A percentile compares a stretch with the other conserved stretches of the same genome.
phyloP scores from a whole-genome alignment of 495 filamentous ascomycete species.

The Podospora sp. region DNA sequence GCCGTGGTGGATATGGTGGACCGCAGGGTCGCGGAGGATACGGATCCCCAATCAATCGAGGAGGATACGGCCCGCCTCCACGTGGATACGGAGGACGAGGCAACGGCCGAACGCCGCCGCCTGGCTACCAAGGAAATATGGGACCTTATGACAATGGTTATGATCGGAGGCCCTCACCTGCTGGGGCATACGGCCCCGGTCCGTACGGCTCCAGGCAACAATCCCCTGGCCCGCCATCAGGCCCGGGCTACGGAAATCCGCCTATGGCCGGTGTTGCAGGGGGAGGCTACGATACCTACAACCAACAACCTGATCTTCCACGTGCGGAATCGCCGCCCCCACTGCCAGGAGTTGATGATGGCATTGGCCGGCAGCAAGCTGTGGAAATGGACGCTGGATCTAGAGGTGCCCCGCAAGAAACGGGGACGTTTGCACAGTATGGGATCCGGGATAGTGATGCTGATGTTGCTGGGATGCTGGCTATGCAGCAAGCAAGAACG shows the following conservation, averaged over 20 bases:
- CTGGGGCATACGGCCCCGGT: conserved; percentile 44
- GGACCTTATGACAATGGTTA: conserved; percentile 44
- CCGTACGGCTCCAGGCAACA: conserved; percentile 38
- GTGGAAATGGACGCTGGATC: conserved; percentile 79
- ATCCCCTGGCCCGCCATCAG: conserved; percentile 40
- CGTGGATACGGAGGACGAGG: conserved; percentile 61
- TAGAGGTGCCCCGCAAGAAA: conserved; percentile 52
- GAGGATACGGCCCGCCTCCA: conserved; percentile 52
- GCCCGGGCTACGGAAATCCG: conserved; percentile 42
- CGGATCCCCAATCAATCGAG: conserved; percentile 43
- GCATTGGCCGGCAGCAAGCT: conserved; percentile 64
- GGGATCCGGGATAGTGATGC: conserved; percentile 66
- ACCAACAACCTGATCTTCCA: conserved; percentile 45
- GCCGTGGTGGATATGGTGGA: conserved; percentile 45
- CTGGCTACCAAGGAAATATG: conserved; percentile 44
- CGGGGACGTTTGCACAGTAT: conserved; percentile 49
- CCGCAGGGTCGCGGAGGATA: conserved; percentile 48
- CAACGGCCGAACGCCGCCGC: conserved; percentile 58
- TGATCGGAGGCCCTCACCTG: conserved; percentile 49
- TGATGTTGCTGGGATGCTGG: conserved; percentile 69
- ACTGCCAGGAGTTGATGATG: conserved; percentile 56
- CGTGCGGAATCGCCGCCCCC: conserved; percentile 67
- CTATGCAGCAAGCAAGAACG: conserved; percentile 62
- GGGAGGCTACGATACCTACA: conserved; percentile 46
- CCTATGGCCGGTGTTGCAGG: conserved; percentile 35